A percentile compares a stretch with the other conserved stretches of the same genome.
Conservation (phyloP, 2,329 filamentous ascomycete genomes). For the Colletotrichum siamense region DNA sequence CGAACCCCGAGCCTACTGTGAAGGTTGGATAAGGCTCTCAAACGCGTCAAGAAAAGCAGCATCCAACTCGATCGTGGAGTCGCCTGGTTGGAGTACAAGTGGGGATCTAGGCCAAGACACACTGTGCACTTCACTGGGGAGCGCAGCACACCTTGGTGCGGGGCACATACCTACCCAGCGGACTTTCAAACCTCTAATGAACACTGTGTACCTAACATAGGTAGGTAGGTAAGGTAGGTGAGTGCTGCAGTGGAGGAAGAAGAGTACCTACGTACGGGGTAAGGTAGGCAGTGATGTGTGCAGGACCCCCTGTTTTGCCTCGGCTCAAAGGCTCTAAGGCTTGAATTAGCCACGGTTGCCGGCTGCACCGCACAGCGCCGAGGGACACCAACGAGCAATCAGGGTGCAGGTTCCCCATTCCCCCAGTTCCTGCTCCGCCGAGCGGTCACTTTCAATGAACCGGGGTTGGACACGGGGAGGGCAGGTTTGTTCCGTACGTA, state of each 20-base stretch:
- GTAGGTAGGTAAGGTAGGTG: neutral
- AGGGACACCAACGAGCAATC: neutral
- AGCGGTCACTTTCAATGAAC: neutral
- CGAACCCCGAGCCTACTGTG: neutral
- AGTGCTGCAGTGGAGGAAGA: neutral
- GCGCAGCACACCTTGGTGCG: neutral
- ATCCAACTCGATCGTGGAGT: neutral
- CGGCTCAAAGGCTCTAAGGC: neutral
- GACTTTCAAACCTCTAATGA: neutral
- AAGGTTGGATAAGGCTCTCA: neutral
- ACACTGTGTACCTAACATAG: no score
- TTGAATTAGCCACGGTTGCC: neutral
- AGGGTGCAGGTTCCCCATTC: neutral
- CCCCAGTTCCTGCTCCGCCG: constrained; percentile 2
- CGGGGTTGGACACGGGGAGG: neutral
- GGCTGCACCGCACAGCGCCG: neutral
- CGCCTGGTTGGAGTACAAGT: neutral
- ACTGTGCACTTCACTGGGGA: no score
- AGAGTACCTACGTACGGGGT: neutral
- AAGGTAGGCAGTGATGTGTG: neutral
- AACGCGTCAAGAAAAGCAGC: neutral
- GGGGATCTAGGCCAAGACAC: neutral
- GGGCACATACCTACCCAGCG: neutral
- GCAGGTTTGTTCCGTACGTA: neutral
- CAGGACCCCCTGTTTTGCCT: constrained; percentile 10